phyloP scores from a whole-genome alignment of 768 basidiomycete species.

The Auricularia sp. region DNA sequence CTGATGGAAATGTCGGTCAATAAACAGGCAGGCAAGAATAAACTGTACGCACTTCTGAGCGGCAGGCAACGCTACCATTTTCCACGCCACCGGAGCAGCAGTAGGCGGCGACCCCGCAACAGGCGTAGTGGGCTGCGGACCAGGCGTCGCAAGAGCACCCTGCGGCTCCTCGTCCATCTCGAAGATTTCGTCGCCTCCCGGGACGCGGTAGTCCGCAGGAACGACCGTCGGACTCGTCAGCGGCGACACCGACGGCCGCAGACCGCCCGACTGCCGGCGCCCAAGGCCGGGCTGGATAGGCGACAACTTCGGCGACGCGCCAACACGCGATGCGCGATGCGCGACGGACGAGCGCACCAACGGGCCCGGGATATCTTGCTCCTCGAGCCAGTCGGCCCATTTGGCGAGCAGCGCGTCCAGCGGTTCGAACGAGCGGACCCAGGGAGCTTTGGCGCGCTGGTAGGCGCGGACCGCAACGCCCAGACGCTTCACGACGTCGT shows the following conservation, averaged over 20 bases:
- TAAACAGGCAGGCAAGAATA: conserved; percentile 10
- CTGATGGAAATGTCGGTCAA: conserved; percentile 27
- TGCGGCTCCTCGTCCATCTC: conserved; percentile 68
- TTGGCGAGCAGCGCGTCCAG: conserved; percentile 46
- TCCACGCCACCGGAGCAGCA: conserved; percentile 23
- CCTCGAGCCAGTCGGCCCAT: conserved; percentile 60
- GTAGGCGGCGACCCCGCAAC: conserved; percentile 13
- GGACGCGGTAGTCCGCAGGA: conserved; percentile 7
- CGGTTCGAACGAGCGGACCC: conserved; percentile 48
- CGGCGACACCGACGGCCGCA: neutral
- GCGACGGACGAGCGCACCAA: conserved; percentile 26
- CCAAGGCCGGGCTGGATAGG: conserved; percentile 11
- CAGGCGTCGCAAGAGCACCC: conserved; percentile 9
- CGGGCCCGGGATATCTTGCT: conserved; percentile 56
- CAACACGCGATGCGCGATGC: conserved; percentile 11
- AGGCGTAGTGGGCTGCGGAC: conserved; percentile 11
- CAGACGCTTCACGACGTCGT: conserved; percentile 57
- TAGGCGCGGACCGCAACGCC: conserved; percentile 42
- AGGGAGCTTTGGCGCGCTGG: conserved; percentile 59
- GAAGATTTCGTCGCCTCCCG: conserved; percentile 61
- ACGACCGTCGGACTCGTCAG: conserved; percentile 7
- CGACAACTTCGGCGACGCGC: conserved; percentile 23
- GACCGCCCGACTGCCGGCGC: neutral
- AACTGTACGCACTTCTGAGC: conserved; percentile 38
- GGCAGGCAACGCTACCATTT: conserved; percentile 20